Evolutionary conservation across 1,284 basidiomycete species (phyloP).

Genomic region (Sanghuangporus baumii): DNA sequence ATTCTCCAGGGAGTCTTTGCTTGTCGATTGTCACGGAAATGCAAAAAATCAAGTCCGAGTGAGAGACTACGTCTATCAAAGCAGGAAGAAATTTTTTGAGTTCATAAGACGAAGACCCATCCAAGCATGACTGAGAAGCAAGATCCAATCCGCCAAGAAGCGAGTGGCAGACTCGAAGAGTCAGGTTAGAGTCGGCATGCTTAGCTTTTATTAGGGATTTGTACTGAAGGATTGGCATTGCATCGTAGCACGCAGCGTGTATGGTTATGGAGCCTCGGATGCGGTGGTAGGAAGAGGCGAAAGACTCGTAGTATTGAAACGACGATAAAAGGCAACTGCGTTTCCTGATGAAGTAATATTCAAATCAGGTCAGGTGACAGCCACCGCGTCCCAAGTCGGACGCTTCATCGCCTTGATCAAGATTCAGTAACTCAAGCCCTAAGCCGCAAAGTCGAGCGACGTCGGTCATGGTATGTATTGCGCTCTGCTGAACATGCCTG

Average conservation of each 20-base stretch:
- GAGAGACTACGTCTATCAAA: slow-evolving; percentile 44
- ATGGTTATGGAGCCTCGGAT: not conserved
- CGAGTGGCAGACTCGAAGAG: slow-evolving; percentile 2
- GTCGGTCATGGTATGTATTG: slow-evolving; percentile 27
- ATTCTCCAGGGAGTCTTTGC: slow-evolving; percentile 31
- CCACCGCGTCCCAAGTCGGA: not conserved
- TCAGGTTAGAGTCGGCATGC: not conserved
- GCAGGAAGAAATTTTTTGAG: slow-evolving; percentile 39
- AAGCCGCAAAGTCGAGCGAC: slow-evolving; percentile 1
- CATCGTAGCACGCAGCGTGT: not conserved
- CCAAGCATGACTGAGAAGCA: not conserved
- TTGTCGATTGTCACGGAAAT: slow-evolving; percentile 49
- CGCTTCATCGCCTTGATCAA: slow-evolving; percentile 13
- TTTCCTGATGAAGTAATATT: not conserved
- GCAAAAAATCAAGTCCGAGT: slow-evolving; percentile 45
- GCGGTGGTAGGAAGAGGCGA: not conserved
- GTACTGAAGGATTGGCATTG: slow-evolving; percentile 10
- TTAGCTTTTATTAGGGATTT: not conserved
- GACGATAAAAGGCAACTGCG: not conserved
- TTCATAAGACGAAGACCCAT: slow-evolving; percentile 17
- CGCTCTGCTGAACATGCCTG: not conserved
- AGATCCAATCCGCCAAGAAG: not conserved
- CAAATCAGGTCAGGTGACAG: not conserved
- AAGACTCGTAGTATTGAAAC: not conserved
- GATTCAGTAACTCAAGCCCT: not conserved